Evolutionary conservation across 768 basidiomycete genomes (phyloP).

Genomic region (Crepidotus variabilis): DNA sequence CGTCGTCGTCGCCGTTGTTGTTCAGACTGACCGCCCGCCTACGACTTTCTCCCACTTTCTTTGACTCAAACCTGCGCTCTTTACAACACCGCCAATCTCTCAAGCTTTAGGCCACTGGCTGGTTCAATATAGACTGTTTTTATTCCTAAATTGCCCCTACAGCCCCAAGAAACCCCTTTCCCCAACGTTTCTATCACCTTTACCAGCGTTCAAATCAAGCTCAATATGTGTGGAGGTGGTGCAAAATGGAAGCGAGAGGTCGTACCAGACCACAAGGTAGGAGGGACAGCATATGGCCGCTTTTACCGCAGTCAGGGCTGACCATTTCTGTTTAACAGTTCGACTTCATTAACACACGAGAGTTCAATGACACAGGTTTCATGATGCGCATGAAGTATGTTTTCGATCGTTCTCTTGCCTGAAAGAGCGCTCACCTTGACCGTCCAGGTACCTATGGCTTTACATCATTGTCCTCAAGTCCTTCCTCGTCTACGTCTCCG

Average conservation of each 20-base stretch:
- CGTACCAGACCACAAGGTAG: slow-evolving; percentile 96
- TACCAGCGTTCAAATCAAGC: slow-evolving; percentile 2
- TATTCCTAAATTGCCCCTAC: slow-evolving; percentile 10
- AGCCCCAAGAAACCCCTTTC: slow-evolving; percentile 19
- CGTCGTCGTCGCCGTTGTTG: slow-evolving; percentile 6
- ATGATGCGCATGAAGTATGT: slow-evolving; percentile 82
- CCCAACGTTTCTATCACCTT: slow-evolving; percentile 5
- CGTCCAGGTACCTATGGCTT: slow-evolving; percentile 80
- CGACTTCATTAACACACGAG: slow-evolving; percentile 92
- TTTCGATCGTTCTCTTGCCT: not conserved
- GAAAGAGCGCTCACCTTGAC: slow-evolving; percentile 2
- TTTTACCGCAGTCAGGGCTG: slow-evolving; percentile 14
- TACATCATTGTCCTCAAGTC: slow-evolving; percentile 94
- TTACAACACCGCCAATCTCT: slow-evolving; percentile 12
- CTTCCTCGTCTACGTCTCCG: slow-evolving; percentile 93
- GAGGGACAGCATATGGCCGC: slow-evolving; percentile 11
- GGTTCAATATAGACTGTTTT: slow-evolving; percentile 28
- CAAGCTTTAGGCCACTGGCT: slow-evolving; percentile 49
- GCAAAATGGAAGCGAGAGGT: slow-evolving; percentile 95
- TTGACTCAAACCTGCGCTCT: slow-evolving; percentile 2
- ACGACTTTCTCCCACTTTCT: not conserved
- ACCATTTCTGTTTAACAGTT: slow-evolving; percentile 54
- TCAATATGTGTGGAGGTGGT: slow-evolving; percentile 64
- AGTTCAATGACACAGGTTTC: slow-evolving; percentile 87
- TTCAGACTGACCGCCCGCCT: slow-evolving; percentile 11